Conservation (phyloP, 495 filamentous ascomycete genomes). For the Glutinoglossum americanum region DNA sequence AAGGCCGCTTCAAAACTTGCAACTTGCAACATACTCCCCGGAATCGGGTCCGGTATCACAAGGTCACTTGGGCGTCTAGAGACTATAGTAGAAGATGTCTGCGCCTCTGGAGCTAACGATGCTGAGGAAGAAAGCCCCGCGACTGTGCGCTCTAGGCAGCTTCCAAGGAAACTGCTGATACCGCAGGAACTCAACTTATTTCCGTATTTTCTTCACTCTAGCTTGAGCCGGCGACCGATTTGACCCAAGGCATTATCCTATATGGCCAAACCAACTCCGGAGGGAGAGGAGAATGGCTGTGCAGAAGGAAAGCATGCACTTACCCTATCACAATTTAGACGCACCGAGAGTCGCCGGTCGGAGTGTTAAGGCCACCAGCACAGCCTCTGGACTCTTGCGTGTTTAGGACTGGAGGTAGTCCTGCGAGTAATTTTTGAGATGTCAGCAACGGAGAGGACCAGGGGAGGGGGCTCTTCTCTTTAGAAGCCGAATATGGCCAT, state of each 20-base stretch:
- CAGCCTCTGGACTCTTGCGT: not conserved
- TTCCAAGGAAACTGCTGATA: not conserved
- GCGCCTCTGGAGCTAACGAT: not conserved
- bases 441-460: too few species aligned
- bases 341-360: too few species aligned
- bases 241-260: not conserved
- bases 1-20: too few species aligned
- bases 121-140: not conserved
- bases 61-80: too few species aligned
- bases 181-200: not conserved
- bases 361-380: not conserved
- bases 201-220: not conserved
- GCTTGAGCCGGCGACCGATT: not conserved
- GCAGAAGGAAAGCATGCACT: too few species aligned
- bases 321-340: not conserved
- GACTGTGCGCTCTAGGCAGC: not conserved
- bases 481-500: too few species aligned
- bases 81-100: not conserved
- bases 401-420: not conserved
- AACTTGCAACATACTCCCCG: too few species aligned
- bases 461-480: too few species aligned
- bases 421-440: too few species aligned
- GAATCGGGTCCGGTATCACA: too few species aligned
- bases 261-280: not conserved
- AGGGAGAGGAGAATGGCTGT: not conserved